A percentile compares a stretch with the other conserved stretches of the same genome.
Evolutionary conservation across 257 asterid species (phyloP).

Genomic region (Rauvolfia tetraphylla): DNA sequence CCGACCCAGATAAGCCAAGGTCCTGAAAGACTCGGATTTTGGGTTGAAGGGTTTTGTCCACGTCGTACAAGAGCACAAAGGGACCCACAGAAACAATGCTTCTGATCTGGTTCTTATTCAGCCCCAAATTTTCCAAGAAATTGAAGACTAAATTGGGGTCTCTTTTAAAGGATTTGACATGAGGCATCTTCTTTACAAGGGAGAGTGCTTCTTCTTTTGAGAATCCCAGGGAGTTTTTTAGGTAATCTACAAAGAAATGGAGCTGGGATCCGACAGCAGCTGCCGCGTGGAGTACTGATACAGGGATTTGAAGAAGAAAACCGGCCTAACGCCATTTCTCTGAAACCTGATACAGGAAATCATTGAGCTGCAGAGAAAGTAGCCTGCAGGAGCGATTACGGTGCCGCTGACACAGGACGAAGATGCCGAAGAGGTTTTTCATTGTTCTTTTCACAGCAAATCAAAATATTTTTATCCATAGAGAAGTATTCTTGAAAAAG

Average conservation of each 20-base stretch:
- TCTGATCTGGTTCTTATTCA: conserved; percentile 15
- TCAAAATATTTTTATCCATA: too few relatives aligned
- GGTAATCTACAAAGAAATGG: not conserved
- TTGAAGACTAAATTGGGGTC: conserved; percentile 13
- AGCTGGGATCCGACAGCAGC: not conserved
- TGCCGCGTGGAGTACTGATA: not conserved
- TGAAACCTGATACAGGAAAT: too few relatives aligned
- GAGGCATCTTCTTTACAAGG: conserved; percentile 5
- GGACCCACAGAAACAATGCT: conserved; percentile 11
- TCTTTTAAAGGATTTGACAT: not conserved
- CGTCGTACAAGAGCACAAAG: not conserved
- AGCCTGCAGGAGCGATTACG: too few relatives aligned
- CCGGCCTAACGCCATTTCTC: not conserved
- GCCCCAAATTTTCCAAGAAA: conserved; percentile 12
- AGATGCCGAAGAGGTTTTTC: too few relatives aligned
- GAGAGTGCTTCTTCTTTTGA: conserved; percentile 18
- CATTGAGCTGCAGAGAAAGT: too few relatives aligned
- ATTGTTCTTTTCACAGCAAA: too few relatives aligned
- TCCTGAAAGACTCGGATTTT: conserved; percentile 12
- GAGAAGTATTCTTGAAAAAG: too few relatives aligned
- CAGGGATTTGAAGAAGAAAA: not conserved
- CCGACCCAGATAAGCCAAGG: conserved; percentile 19
- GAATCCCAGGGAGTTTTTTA: conserved; percentile 18
- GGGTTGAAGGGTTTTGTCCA: conserved; percentile 17
- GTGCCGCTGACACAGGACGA: too few relatives aligned